These are phyloP conservation scores for Elsinoe ampelina DNA, from an alignment of 2,329 filamentous ascomycete species.

Conservation along the genomic window DNA sequence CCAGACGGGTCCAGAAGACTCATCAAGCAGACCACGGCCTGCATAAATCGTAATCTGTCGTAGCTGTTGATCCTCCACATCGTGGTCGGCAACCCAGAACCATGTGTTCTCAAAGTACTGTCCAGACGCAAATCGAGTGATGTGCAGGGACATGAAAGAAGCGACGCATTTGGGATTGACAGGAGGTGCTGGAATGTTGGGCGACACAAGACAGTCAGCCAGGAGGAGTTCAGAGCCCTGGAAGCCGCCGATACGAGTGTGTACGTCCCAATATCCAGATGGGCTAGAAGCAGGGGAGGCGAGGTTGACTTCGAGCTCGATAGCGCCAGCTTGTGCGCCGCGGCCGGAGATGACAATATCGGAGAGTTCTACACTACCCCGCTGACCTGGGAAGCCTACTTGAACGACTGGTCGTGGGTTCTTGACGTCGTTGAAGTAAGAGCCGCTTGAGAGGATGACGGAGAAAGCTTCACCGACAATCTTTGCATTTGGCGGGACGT, in stretches of 20 bases:
- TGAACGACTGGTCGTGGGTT: slow-evolving; percentile 42
- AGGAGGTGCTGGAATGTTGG: slow-evolving; percentile 30
- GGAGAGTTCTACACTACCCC: slow-evolving; percentile 42
- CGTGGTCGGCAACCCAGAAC: slow-evolving; percentile 48
- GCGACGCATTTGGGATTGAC: slow-evolving; percentile 31
- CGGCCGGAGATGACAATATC: slow-evolving; percentile 46
- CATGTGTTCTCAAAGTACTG: slow-evolving; percentile 48
- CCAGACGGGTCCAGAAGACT: slow-evolving; percentile 41
- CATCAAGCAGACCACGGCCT: slow-evolving; percentile 39
- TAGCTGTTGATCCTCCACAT: slow-evolving; percentile 36
- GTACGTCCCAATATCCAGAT: slow-evolving; percentile 35
- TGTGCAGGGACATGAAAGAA: slow-evolving; percentile 38
- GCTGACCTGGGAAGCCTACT: slow-evolving; percentile 44
- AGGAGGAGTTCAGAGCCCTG: slow-evolving; percentile 23
- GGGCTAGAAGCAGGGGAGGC: slow-evolving; percentile 38
- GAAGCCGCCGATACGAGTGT: slow-evolving; percentile 30
- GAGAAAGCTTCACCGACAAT: slow-evolving; percentile 50
- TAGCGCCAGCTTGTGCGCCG: slow-evolving; percentile 36
- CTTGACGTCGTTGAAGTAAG: slow-evolving; percentile 35
- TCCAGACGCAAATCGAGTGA: slow-evolving; percentile 34
- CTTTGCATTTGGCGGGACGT: slow-evolving; percentile 40
- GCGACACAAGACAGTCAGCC: slow-evolving; percentile 29
- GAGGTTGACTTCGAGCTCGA: slow-evolving; percentile 44
- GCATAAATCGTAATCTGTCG: slow-evolving; percentile 35
- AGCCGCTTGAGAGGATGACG: slow-evolving; percentile 40